A percentile compares a stretch with the other conserved stretches of the same genome.
Evolutionary conservation across 768 basidiomycete species (phyloP).

Genomic region (Mycena belliarum): DNA sequence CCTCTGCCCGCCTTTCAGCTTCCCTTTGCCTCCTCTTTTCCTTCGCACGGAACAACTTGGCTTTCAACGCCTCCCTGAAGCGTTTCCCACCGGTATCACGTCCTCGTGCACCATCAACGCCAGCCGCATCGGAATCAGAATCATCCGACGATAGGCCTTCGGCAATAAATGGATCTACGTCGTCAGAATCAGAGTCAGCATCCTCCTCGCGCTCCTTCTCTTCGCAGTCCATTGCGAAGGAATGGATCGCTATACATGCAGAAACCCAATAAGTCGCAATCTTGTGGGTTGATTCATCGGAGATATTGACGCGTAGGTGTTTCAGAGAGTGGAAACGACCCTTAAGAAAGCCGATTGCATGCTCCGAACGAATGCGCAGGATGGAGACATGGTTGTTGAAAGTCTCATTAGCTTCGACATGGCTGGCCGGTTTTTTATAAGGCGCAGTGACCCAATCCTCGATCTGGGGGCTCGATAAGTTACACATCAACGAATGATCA

Average conservation of each 20-base stretch:
- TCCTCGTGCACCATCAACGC: background rate
- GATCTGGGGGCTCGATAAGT: background rate
- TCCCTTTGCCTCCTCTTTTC: background rate
- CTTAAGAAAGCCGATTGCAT: conserved; percentile 11
- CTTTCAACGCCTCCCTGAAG: conserved; percentile 5
- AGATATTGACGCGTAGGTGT: conserved; percentile 6
- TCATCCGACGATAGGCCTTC: conserved; percentile 1
- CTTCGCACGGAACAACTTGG: background rate
- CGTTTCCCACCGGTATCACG: background rate
- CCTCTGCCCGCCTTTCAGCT: background rate
- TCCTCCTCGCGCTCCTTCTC: conserved; percentile 15
- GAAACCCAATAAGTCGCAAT: conserved; percentile 29
- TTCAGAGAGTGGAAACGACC: conserved; percentile 10
- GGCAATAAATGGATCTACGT: conserved; percentile 1
- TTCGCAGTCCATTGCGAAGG: conserved; percentile 26
- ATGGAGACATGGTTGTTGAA: conserved; percentile 11
- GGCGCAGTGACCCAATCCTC: conserved; percentile 4
- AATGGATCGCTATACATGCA: conserved; percentile 28
- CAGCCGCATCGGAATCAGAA: background rate
- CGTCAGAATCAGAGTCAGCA: conserved; percentile 4
- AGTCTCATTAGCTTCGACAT: background rate
- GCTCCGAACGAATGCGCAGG: conserved; percentile 5
- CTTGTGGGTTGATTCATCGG: conserved; percentile 15
- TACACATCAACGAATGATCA: background rate
- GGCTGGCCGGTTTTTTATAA: conserved; percentile 1